These are phyloP conservation scores for Tulasnella sp. DNA, from an alignment of 768 basidiomycete species.

Conservation along the genomic window DNA sequence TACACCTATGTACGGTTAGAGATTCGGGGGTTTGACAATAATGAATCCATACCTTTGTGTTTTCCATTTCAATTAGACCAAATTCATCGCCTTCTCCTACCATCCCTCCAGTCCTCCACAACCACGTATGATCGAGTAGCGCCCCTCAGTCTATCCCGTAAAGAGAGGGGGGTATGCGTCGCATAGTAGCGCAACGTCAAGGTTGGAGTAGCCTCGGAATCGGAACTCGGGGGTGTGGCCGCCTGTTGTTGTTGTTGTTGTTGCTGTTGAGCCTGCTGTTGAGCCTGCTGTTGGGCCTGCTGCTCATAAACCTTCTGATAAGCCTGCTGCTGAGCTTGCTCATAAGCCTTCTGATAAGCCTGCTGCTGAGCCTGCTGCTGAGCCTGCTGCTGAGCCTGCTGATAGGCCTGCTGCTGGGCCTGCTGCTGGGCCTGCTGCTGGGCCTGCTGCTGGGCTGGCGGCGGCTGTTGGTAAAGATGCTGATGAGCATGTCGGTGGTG, in stretches of 20 bases:
- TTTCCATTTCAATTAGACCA: neutral
- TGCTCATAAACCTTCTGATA: neutral
- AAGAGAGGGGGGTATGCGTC: neutral
- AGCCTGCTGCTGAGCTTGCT: neutral
- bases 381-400: neutral
- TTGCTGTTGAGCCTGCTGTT: neutral
- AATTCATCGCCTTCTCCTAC: neutral
- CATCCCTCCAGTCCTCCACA: constrained; percentile 1
- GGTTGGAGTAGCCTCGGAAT: constrained; percentile 1
- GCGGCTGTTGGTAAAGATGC: neutral
- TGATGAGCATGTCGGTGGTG: neutral
- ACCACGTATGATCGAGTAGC: neutral
- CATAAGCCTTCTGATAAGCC: neutral
- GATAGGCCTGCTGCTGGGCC: neutral
- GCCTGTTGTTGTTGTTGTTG: neutral
- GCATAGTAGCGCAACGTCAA: neutral
- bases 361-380: neutral
- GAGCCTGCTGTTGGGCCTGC: neutral
- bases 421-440: constrained; percentile 1
- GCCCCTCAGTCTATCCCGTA: neutral
- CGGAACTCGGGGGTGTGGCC: neutral
- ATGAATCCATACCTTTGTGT: neutral
- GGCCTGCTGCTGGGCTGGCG: neutral
- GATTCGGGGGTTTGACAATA: neutral
- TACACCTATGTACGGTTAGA: neutral